Evolutionary conservation across 495 filamentous ascomycete genomes (phyloP).

Genomic region (Letharia lupina): DNA sequence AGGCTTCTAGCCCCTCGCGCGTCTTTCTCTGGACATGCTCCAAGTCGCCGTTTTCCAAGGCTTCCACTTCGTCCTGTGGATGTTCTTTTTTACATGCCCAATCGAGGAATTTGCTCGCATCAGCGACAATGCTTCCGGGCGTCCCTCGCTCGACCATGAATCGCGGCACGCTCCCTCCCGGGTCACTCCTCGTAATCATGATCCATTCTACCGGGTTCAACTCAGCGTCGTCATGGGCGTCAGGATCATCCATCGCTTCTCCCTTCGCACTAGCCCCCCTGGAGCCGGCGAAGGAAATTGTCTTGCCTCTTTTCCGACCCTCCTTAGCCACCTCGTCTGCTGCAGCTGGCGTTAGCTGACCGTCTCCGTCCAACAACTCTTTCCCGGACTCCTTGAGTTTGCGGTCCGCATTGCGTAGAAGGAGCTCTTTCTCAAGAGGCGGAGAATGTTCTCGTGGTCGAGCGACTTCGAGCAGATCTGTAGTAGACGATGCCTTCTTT

Average conservation of each 20-base stretch:
- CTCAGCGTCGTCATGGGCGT: slow-evolving; percentile 38
- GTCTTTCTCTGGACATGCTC: neutral
- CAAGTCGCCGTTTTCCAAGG: slow-evolving; percentile 24
- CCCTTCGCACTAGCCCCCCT: slow-evolving; percentile 33
- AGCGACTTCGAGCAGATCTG: slow-evolving; percentile 27
- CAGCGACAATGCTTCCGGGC: slow-evolving; percentile 69
- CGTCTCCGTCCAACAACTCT: neutral
- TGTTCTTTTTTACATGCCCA: slow-evolving; percentile 62
- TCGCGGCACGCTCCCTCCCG: slow-evolving; percentile 81
- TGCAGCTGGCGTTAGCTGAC: slow-evolving; percentile 4
- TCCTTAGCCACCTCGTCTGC: slow-evolving; percentile 18
- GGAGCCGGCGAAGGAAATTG: slow-evolving; percentile 42
- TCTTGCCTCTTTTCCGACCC: slow-evolving; percentile 34
- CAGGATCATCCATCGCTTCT: slow-evolving; percentile 31
- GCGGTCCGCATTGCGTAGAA: slow-evolving; percentile 20
- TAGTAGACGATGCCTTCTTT: slow-evolving; percentile 29
- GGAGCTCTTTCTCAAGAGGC: slow-evolving; percentile 21
- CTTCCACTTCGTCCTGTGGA: slow-evolving; percentile 32
- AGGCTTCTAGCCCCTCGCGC: slow-evolving; percentile 23
- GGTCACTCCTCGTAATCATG: slow-evolving; percentile 92
- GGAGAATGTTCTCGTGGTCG: slow-evolving; percentile 9
- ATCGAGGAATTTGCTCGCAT: slow-evolving; percentile 77
- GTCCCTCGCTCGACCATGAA: slow-evolving; percentile 95
- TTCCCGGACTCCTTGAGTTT: neutral
- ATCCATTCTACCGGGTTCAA: slow-evolving; percentile 81